Base-by-base conservation (phyloP, 176 grass and related monocot genomes). In the Zoysia japonica region DNA sequence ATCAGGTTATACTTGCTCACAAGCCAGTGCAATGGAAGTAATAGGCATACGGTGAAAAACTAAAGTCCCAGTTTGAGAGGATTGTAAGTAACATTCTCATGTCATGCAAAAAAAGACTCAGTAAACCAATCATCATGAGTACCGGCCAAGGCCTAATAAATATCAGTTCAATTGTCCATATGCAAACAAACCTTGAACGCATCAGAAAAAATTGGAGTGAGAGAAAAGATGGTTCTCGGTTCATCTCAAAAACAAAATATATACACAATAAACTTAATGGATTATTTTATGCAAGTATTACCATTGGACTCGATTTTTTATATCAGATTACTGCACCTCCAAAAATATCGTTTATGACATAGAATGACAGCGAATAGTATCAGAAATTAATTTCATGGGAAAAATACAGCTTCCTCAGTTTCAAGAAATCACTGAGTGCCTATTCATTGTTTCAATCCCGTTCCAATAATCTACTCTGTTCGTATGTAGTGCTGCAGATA, bases 1-100 rank as follows among this genome's bases (percentile, higher is more conserved):
- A 41, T 41, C 11, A 56, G 7, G 43, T 42, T 36, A 51, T 5
- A 68, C 9, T 28, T 76, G 70, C 14, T 86, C 37, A 68, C 35
- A 5, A 55, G 16, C 68, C 43, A 60, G 46, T 10, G 51, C 4
- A 68, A 59, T 17, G 11, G 20, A 80, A 5, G 16, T 64, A 40
- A 52, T 28, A 80, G n/a, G 13, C n/a, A 68, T 77, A 78, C 49
- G 47, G 52, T 51, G 48, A n/a, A 69, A 72, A 54, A 77, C 48
- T 42, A 57, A 67, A 64, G 20, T 72, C 47, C 57, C 40, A 47
- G 47, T 61, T 53, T 39, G 46, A 35, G 39, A 14, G 16, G 52
- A 63, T 36, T 62, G 47, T 60, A 59, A 28, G 9, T 68, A 5
- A 61, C 35, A 35, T 61, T 35, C 14, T 1, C 14, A 16, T 63